These are phyloP conservation scores for Leishmania aethiopica DNA, from an alignment of 208 protist species.

Conservation along the genomic window DNA sequence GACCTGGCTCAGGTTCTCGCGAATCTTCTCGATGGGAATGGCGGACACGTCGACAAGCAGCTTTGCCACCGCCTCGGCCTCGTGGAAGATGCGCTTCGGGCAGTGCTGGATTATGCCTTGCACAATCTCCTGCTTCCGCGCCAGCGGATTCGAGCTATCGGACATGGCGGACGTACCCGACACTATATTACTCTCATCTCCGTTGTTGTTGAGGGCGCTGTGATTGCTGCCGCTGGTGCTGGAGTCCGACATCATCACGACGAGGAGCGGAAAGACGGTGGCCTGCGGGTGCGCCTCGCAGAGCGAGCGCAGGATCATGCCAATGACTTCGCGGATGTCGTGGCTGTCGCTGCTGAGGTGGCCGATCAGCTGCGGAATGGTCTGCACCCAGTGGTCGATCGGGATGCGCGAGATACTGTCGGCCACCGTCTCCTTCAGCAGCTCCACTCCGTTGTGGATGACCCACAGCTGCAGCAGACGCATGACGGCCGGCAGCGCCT, in stretches of 20 bases:
- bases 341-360: slow-evolving; percentile 93
- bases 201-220: background rate
- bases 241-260: slow-evolving; percentile 92
- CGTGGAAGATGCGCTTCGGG: slow-evolving; percentile 83
- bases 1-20: slow-evolving; percentile 85
- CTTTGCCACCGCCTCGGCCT: slow-evolving; percentile 85
- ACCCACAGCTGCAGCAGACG: slow-evolving; percentile 99
- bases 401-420: slow-evolving; percentile 94
- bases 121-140: slow-evolving; percentile 65
- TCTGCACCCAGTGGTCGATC: slow-evolving; percentile 99
- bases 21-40: slow-evolving; percentile 91
- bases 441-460: slow-evolving; percentile 88
- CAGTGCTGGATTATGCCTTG: slow-evolving; percentile 82
- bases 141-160: slow-evolving; percentile 23
- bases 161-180: background rate
- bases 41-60: slow-evolving; percentile 84
- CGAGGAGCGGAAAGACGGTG: slow-evolving; percentile 99
- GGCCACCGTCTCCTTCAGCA: slow-evolving; percentile 90
- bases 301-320: slow-evolving; percentile 94
- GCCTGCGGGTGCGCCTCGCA: slow-evolving; percentile 98
- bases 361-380: slow-evolving; percentile 99
- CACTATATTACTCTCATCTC: background rate
- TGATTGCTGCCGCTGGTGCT: slow-evolving; percentile 8
- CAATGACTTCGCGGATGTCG: slow-evolving; percentile 94
- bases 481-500: slow-evolving; percentile 96